Conservation (phyloP, 2,329 filamentous ascomycete species). For the Fusarium nelsonii region DNA sequence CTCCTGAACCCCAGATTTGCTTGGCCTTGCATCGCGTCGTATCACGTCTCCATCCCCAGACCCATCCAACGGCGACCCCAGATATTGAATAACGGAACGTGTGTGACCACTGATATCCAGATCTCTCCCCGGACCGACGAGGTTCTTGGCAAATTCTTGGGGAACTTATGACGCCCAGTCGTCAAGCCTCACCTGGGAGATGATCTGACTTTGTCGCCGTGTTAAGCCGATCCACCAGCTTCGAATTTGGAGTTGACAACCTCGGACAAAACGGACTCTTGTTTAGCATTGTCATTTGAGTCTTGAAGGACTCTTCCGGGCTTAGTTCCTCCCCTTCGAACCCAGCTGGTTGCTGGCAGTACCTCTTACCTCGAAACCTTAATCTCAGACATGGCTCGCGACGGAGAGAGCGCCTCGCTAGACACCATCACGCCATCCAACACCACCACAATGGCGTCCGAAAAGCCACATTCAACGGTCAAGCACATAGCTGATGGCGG, state of each 20-base stretch:
- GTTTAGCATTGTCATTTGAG: neutral
- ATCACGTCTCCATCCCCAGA: constrained; percentile 19
- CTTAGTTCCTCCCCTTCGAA: neutral
- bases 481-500: neutral
- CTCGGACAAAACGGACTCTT: neutral
- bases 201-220: constrained; percentile 9
- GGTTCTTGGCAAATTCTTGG: neutral
- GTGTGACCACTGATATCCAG: neutral
- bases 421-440: constrained; percentile 19
- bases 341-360: neutral
- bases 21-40: constrained; percentile 19
- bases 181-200: constrained; percentile 14
- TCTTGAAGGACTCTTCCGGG: neutral
- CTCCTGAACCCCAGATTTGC: constrained; percentile 38
- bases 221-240: neutral
- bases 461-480: neutral
- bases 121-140: constrained; percentile 24
- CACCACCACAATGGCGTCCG: constrained; percentile 9
- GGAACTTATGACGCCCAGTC: constrained; percentile 15
- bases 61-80: neutral
- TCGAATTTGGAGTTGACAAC: neutral
- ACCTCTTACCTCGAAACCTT: constrained; percentile 1
- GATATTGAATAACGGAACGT: neutral
- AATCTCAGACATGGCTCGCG: constrained; percentile 14
- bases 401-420: constrained; percentile 12